Conservation (phyloP, 2,329 filamentous ascomycete species). For the Tolypocladium inflatum region DNA sequence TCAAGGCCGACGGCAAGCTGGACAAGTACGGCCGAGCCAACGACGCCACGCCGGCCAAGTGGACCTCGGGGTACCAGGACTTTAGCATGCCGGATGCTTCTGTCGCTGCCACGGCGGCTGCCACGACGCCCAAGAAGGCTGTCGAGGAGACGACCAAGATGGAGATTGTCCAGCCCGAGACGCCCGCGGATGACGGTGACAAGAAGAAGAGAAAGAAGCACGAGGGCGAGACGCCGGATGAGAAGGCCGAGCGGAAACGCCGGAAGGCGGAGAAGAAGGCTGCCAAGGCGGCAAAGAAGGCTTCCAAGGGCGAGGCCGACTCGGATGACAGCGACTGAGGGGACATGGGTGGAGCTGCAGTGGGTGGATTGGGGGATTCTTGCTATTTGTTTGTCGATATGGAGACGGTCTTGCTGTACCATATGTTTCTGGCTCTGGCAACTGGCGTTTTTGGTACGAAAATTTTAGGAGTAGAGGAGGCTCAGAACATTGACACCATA, state of each 20-base stretch:
- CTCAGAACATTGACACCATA: not conserved
- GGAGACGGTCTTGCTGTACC: slow-evolving; percentile 12
- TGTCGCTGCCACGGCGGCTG: slow-evolving; percentile 32
- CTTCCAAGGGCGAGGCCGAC: slow-evolving; percentile 39
- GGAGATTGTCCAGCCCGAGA: slow-evolving; percentile 23
- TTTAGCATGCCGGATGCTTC: slow-evolving; percentile 52
- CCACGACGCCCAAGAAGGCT: slow-evolving; percentile 27
- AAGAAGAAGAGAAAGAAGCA: slow-evolving; percentile 71
- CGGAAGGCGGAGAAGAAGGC: slow-evolving; percentile 53
- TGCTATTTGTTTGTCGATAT: slow-evolving; percentile 6
- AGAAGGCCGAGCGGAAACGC: slow-evolving; percentile 52
- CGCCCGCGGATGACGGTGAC: slow-evolving; percentile 42
- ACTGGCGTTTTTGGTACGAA: slow-evolving; percentile 12
- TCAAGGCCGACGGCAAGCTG: slow-evolving; percentile 95
- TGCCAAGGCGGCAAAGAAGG: slow-evolving; percentile 46
- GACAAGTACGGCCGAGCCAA: slow-evolving; percentile 95
- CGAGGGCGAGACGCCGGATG: slow-evolving; percentile 64
- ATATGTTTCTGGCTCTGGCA: slow-evolving; percentile 9
- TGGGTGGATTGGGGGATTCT: slow-evolving; percentile 2
- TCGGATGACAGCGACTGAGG: slow-evolving; percentile 25
- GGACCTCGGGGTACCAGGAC: slow-evolving; percentile 90
- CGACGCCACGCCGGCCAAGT: slow-evolving; percentile 86
- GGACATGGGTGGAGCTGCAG: not conserved
- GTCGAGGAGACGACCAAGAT: slow-evolving; percentile 27
- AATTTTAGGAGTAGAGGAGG: slow-evolving; percentile 5